Base-by-base conservation (phyloP, 768 basidiomycete species). In the Lactarius psammicola region DNA sequence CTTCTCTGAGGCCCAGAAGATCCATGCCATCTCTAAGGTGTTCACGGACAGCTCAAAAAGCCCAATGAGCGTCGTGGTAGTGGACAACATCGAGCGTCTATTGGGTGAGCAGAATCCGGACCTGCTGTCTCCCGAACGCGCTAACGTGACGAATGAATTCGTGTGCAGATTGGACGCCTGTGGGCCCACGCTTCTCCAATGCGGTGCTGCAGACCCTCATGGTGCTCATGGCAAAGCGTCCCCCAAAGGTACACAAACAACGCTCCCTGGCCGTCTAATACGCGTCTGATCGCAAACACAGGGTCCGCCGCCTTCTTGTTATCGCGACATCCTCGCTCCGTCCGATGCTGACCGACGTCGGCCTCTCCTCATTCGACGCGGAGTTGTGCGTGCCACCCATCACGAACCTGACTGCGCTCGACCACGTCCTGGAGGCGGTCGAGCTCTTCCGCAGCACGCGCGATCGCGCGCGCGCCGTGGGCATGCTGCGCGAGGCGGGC, bases 11-110 rank as follows among this genome's bases (percentile, higher is more conserved):
- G 77, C 82, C 17, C 93, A 95, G 75, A 98, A 99, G 79, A 89
- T 99, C 53, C 80, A 86, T 0, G 85, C 94, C 2, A 92, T 99
- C 73, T 90, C 86, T 74, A 98, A 95, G 78, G 85, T 94, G 38
- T 99, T 99, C 76, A 81, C 83, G 56, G 97, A 99, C 78, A 94
- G 92, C 69, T 95, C 98, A 77, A 99, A 98, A 84, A 95, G 93
- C 81, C 95, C 96, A 8, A 75, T 95, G 66, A 98, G 96, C 72
- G 93, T 98, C 3, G 87, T 99, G 60, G 94, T 99, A 10, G 89
- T 99, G 15, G 97, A 99, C 74, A 95, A 88, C 70, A 82, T 99
- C 65, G 97, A 99, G 76, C 85, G 96, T 40, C 78, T 99, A 63
- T 81, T 99, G 58, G 95, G 95, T 95, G 54, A 66, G 87, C 74